Base-by-base conservation (phyloP, 139 green algal genomes). In the Micractinium conductrix region DNA sequence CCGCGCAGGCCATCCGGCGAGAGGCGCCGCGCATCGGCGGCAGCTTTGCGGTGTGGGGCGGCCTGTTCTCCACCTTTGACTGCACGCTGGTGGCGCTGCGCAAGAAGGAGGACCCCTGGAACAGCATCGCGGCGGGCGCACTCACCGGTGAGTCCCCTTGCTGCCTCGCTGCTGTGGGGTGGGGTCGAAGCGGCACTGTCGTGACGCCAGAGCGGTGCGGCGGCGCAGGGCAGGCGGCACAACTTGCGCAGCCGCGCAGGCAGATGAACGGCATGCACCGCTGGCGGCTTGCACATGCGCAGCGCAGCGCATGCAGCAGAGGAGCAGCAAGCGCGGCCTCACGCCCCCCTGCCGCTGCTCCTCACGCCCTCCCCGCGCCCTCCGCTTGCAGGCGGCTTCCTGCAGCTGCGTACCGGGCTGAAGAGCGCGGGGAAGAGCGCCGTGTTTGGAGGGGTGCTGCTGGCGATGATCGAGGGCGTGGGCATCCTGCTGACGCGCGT, bases 91-190 rank as follows among this genome's bases (percentile, higher is more conserved):
- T 99, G 30, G 96, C 95, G 68, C 62, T 98, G 16, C 88, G 96
- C 26, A 94, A 96, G 50, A 99, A 98, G 91, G 96, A 99, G 86
- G 97, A 99, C 84, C 97, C 97, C 6, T 99, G 96, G 96, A 99
- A 99, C 88, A 94, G 93, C 30, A 99, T 99, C 79, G 91, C 91
- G 21, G 92, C 95, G 45, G 97, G 97, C 10, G 95, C 96, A 0
- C 76, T 97, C 6, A 99, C 97, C 3, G 86, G 86, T 83, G 62
- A 17, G 58, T 12, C 50, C 38, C 17, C 37, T 19, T 10, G 68
- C 67, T n/a, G n/a, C n/a, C n/a, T n/a, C n/a, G n/a, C n/a, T n/a
- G n/a, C n/a, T n/a, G n/a, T n/a, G n/a, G n/a, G n/a, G n/a, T n/a
- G n/a, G n/a, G n/a, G n/a, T n/a, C n/a, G n/a, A n/a, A n/a, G n/a